A percentile compares a stretch with the other conserved stretches of the same genome.
Evolutionary conservation across 164 flowering plant genomes (phyloP).

Genomic region (Nymphaea colorata): DNA sequence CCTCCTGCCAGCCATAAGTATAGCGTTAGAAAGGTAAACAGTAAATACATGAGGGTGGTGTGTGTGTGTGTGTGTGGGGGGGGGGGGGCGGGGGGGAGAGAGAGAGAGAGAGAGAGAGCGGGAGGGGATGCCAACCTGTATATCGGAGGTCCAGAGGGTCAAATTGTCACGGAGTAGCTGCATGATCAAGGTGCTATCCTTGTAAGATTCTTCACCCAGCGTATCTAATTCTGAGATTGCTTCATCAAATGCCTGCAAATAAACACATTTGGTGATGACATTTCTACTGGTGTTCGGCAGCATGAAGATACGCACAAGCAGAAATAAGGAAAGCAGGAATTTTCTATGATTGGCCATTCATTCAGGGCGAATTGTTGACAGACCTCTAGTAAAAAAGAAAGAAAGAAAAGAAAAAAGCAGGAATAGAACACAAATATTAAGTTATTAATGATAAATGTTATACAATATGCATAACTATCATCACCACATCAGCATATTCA

Average conservation of each 20-base stretch:
- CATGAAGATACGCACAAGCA: too few relatives aligned
- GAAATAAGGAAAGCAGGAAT: too few relatives aligned
- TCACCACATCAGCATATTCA: too few relatives aligned
- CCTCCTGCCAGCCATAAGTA: constrained; percentile 8
- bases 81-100: constrained; percentile 1
- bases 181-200: constrained; percentile 18
- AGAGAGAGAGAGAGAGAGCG: neutral
- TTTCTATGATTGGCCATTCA: too few relatives aligned
- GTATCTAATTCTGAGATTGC: constrained; percentile 21
- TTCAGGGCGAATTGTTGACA: too few relatives aligned
- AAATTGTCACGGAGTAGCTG: constrained; percentile 18
- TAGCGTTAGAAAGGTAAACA: neutral
- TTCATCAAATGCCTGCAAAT: constrained; percentile 17
- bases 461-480: too few relatives aligned
- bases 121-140: neutral
- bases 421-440: too few relatives aligned
- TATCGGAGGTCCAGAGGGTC: constrained; percentile 18
- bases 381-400: too few relatives aligned
- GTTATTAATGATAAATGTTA: too few relatives aligned
- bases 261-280: neutral
- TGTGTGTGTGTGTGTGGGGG: neutral
- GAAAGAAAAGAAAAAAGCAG: too few relatives aligned
- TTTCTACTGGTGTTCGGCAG: too few relatives aligned
- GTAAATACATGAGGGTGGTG: neutral
- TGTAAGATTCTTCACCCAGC: constrained; percentile 20